Conservation (phyloP, 805 yeast species). For the Candida mattraensis region DNA sequence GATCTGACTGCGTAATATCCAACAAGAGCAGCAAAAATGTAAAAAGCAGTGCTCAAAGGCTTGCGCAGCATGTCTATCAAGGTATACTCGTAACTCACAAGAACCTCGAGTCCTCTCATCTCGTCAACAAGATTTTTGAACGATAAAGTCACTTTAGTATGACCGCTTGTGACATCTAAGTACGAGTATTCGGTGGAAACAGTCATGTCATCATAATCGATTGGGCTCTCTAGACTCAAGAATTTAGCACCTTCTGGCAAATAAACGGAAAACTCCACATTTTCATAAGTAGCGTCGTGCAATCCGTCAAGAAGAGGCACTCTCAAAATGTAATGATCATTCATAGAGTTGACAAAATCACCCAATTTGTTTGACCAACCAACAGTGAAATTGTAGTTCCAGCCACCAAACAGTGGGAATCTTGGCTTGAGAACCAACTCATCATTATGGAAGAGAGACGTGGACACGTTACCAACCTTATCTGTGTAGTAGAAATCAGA, state of each 20-base stretch:
- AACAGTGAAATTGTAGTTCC: conserved; percentile 92
- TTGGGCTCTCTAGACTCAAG: conserved; percentile 56
- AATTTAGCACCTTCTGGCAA: conserved; percentile 85
- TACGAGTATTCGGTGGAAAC: conserved; percentile 45
- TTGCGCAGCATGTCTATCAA: conserved; percentile 54
- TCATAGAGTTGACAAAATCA: conserved; percentile 48
- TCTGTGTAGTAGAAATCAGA: conserved; percentile 81
- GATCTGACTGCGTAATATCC: conserved; percentile 50
- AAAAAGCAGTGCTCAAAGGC: conserved; percentile 64
- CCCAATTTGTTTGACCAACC: conserved; percentile 80
- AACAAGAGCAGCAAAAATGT: conserved; percentile 58
- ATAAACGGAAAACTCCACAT: conserved; percentile 58
- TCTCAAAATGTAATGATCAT: conserved; percentile 54
- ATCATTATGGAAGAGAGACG: conserved; percentile 50
- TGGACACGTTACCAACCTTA: conserved; percentile 89
- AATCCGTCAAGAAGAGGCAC: conserved; percentile 79
- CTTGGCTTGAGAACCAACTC: conserved; percentile 72
- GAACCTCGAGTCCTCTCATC: conserved; percentile 53
- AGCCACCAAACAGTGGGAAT: conserved; percentile 93
- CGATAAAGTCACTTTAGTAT: conserved; percentile 64
- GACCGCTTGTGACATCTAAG: conserved; percentile 77
- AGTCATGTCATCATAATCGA: conserved; percentile 36
- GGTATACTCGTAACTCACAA: conserved; percentile 64
- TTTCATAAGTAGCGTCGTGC: conserved; percentile 61
- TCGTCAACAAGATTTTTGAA: conserved; percentile 70